Percentiles rank a stretch among this genome's conserved stretches.
These are phyloP conservation scores for Diaporthe eres DNA, from an alignment of 2,329 filamentous ascomycete genomes.

Conservation along the genomic window DNA sequence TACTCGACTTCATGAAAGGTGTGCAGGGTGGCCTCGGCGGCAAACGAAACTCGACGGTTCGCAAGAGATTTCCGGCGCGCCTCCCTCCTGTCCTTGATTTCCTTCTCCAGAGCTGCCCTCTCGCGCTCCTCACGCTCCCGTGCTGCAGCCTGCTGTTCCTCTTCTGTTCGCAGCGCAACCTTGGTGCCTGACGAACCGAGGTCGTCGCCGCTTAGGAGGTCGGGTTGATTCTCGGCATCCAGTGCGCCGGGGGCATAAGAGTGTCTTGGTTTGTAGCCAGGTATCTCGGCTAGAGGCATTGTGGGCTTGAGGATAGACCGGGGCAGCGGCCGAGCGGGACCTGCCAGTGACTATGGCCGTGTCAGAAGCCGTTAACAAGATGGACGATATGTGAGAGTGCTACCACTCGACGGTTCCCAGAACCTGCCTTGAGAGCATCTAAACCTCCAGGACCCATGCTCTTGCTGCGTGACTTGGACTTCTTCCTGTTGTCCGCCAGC, in stretches of 20 bases:
- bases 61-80: constrained; percentile 93
- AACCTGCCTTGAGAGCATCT: constrained; percentile 82
- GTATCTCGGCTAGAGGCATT: constrained; percentile 77
- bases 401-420: constrained; percentile 86
- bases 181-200: constrained; percentile 62
- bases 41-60: constrained; percentile 95
- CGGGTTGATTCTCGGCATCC: constrained; percentile 58
- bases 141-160: constrained; percentile 78
- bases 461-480: constrained; percentile 84
- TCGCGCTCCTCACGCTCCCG: constrained; percentile 79
- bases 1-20: constrained; percentile 97
- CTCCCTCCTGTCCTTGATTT: constrained; percentile 80
- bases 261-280: constrained; percentile 74
- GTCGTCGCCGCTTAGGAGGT: constrained; percentile 59
- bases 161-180: constrained; percentile 77
- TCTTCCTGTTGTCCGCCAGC: constrained; percentile 69
- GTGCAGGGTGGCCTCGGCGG: constrained; percentile 95
- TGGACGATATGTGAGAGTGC: constrained; percentile 49
- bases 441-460: constrained; percentile 94
- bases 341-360: constrained; percentile 67
- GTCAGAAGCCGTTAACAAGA: constrained; percentile 49
- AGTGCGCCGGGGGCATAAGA: constrained; percentile 54
- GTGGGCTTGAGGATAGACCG: constrained; percentile 87
- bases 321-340: constrained; percentile 64
- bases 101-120: constrained; percentile 70